phyloP scores from a whole-genome alignment of 805 yeast genomes.

The Isabelozyma rhagii region DNA sequence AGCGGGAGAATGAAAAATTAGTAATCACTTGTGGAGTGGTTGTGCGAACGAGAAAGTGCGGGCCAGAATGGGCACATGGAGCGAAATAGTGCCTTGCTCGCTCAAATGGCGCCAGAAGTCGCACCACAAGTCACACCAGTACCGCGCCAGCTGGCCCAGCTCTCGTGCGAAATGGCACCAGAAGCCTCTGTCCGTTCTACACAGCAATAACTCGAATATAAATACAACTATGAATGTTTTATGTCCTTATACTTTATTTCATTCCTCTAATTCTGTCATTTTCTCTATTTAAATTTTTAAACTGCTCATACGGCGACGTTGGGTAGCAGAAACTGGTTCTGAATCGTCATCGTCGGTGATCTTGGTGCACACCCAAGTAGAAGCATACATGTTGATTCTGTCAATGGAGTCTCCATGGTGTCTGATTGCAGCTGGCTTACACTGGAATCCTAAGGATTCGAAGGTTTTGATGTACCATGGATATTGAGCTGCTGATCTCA shows the following conservation, averaged over 20 bases:
- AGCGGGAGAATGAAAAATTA: not conserved
- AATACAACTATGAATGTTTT: not conserved
- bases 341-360: conserved; percentile 5
- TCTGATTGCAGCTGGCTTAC: conserved; percentile 70
- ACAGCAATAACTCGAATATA: too few species aligned
- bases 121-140: too few species aligned
- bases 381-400: conserved; percentile 83
- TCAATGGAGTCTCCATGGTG: conserved; percentile 64
- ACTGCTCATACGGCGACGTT: conserved; percentile 48
- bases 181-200: too few species aligned
- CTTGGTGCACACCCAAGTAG: conserved; percentile 82
- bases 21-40: not conserved
- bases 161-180: too few species aligned
- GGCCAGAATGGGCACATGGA: too few species aligned
- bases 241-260: not conserved
- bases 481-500: conserved; percentile 66
- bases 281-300: conserved; percentile 23
- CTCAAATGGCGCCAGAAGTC: too few species aligned
- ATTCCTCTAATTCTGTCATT: not conserved
- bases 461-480: conserved; percentile 80
- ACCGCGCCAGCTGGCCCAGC: too few species aligned
- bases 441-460: conserved; percentile 63
- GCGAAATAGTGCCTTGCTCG: too few species aligned
- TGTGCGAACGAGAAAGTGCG: too few species aligned
- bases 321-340: conserved; percentile 6